A percentile compares a stretch with the other conserved stretches of the same genome.
These are phyloP conservation scores for Backusella westeae DNA, from an alignment of 192 early-diverging fungal species.

Conservation along the genomic window DNA sequence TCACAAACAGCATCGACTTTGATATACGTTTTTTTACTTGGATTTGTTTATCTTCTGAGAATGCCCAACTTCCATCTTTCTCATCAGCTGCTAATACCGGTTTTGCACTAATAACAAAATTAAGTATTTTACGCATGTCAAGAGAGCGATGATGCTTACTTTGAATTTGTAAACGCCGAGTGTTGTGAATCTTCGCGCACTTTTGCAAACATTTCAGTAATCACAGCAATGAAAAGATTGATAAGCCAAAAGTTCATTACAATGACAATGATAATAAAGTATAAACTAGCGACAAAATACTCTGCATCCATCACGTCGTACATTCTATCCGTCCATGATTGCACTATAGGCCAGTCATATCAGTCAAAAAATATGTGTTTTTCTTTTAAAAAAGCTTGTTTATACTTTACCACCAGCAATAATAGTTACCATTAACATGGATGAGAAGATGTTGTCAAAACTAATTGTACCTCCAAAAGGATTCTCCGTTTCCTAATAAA, in stretches of 20 bases:
- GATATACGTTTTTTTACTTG: conserved; percentile 7
- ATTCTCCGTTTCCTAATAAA: conserved; percentile 38
- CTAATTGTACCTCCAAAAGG: conserved; percentile 41
- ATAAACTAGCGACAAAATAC: conserved; percentile 45
- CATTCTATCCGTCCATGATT: conserved; percentile 62
- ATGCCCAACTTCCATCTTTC: conserved; percentile 31
- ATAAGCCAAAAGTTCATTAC: conserved; percentile 67
- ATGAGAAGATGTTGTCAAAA: conserved; percentile 53
- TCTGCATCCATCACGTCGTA: conserved; percentile 61
- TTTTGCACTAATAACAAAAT: conserved; percentile 14
- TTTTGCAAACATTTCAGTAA: conserved; percentile 64
- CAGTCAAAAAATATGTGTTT: not conserved
- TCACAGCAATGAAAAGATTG: conserved; percentile 65
- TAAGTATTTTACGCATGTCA: not conserved
- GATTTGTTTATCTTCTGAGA: conserved; percentile 3
- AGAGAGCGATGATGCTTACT: conserved; percentile 9
- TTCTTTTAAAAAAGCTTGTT: not conserved
- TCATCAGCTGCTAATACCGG: conserved; percentile 33
- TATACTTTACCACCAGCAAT: conserved; percentile 45
- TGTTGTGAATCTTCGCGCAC: conserved; percentile 59
- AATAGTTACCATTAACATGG: conserved; percentile 56
- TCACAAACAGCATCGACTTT: conserved; percentile 17
- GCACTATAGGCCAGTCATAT: conserved; percentile 23
- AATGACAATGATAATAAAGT: conserved; percentile 54
- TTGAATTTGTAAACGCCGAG: conserved; percentile 55